A percentile compares a stretch with the other conserved stretches of the same genome.
phyloP scores from a whole-genome alignment of 192 early-diverging fungal species.

The Linnemannia schmuckeri region DNA sequence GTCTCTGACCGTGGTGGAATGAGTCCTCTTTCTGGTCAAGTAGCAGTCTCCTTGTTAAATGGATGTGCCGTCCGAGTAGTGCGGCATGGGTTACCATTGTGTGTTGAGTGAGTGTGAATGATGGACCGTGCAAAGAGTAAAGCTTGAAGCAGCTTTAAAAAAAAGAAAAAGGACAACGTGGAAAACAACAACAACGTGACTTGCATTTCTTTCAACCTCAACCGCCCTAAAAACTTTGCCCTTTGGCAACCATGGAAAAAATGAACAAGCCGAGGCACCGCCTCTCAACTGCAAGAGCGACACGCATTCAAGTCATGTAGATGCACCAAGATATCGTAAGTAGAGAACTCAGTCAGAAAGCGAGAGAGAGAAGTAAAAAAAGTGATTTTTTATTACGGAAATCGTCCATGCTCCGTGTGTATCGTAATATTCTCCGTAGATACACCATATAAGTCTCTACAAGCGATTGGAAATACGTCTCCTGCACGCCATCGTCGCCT shows the following conservation, averaged over 20 bases:
- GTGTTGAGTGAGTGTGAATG: neutral
- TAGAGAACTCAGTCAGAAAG: neutral
- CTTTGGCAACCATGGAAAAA: neutral
- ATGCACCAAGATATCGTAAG: neutral
- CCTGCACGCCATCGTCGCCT: neutral
- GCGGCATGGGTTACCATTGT: neutral
- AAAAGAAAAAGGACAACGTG: conserved; percentile 9
- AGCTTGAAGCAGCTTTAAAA: neutral
- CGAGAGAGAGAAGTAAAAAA: neutral
- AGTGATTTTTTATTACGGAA: neutral
- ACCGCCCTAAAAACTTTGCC: neutral
- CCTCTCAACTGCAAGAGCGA: neutral
- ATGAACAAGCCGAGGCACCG: neutral
- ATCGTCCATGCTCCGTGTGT: neutral
- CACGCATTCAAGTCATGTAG: neutral
- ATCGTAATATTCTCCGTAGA: neutral
- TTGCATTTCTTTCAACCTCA: neutral
- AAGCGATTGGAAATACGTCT: neutral
- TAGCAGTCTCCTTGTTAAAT: neutral
- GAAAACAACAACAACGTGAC: conserved; percentile 17
- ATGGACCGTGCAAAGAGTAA: conserved; percentile 6
- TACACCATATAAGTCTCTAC: neutral
- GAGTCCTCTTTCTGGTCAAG: too few relatives aligned
- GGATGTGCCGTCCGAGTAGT: neutral
- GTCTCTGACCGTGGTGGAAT: neutral